phyloP scores from a whole-genome alignment of 352 stramenopile species.

The Phytopythium chamaehyphon region DNA sequence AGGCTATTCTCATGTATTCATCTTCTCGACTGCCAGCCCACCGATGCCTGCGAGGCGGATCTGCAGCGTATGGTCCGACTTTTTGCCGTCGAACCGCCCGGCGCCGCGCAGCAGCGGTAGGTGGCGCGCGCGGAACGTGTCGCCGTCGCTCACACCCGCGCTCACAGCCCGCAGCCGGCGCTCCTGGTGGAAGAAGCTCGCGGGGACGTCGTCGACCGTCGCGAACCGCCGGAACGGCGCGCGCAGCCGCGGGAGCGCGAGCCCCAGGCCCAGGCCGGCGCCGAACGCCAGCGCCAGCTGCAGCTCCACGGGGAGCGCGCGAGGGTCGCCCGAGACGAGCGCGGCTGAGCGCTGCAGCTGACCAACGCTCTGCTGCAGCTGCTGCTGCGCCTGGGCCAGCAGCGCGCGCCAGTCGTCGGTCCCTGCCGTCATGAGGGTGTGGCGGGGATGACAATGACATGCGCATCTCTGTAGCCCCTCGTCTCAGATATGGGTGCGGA shows the following conservation, averaged over 20 bases:
- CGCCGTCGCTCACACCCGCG: constrained; percentile 70
- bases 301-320: constrained; percentile 29
- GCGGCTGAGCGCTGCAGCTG: not conserved
- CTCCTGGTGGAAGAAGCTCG: constrained; percentile 63
- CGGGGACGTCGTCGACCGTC: constrained; percentile 80
- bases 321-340: constrained; percentile 9
- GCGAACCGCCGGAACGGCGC: constrained; percentile 66
- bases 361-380: constrained; percentile 12
- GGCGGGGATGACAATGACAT: not conserved
- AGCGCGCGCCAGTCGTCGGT: constrained; percentile 21
- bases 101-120: constrained; percentile 40
- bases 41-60: constrained; percentile 79
- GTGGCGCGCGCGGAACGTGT: constrained; percentile 80
- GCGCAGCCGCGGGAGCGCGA: constrained; percentile 49
- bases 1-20: constrained; percentile 2
- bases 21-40: constrained; percentile 8
- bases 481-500: too few relatives aligned
- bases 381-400: constrained; percentile 7
- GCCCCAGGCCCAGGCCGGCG: constrained; percentile 45
- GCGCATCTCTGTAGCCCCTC: too few relatives aligned
- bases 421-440: constrained; percentile 1
- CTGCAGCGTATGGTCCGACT: constrained; percentile 79
- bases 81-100: constrained; percentile 45
- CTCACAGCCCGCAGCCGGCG: constrained; percentile 40
- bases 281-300: constrained; percentile 49